A percentile compares a stretch with the other conserved stretches of the same genome.
phyloP scores from a whole-genome alignment of 2,329 filamentous ascomycete genomes.

The Alternaria viburni region DNA sequence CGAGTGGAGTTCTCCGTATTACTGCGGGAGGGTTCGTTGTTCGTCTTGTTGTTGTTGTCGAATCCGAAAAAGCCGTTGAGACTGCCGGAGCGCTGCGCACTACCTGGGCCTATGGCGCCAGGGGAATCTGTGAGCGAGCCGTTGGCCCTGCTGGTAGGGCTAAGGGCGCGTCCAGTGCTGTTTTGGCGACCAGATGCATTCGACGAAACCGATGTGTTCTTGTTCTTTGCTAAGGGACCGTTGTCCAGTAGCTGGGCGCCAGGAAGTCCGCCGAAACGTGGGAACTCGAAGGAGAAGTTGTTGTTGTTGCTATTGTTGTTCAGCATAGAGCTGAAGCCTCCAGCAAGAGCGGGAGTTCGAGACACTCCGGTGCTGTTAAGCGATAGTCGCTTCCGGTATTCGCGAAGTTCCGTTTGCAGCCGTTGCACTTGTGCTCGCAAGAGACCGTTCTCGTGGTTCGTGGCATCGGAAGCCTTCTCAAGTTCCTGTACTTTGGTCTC shows the following conservation, averaged over 20 bases:
- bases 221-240: constrained; percentile 47
- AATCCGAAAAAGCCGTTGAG: constrained; percentile 33
- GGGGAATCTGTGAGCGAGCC: constrained; percentile 36
- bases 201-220: constrained; percentile 31
- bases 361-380: constrained; percentile 59
- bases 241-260: constrained; percentile 60
- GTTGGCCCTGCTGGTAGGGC: constrained; percentile 43
- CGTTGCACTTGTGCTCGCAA: constrained; percentile 88
- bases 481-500: constrained; percentile 72
- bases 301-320: constrained; percentile 69
- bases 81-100: constrained; percentile 46
- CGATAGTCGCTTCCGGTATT: constrained; percentile 87
- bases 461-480: constrained; percentile 81
- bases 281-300: constrained; percentile 95
- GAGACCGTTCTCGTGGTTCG: constrained; percentile 83
- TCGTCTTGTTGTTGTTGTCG: constrained; percentile 20
- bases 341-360: constrained; percentile 55
- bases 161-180: constrained; percentile 44
- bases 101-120: constrained; percentile 35
- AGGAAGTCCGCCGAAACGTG: constrained; percentile 82
- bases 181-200: constrained; percentile 37
- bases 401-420: constrained; percentile 80
- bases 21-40: constrained; percentile 27
- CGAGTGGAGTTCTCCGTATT: constrained; percentile 51
- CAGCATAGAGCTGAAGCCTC: constrained; percentile 54